A percentile compares a stretch with the other conserved stretches of the same genome.
Evolutionary conservation across 768 basidiomycete genomes (phyloP).

Genomic region (Hygrocybe punicea): DNA sequence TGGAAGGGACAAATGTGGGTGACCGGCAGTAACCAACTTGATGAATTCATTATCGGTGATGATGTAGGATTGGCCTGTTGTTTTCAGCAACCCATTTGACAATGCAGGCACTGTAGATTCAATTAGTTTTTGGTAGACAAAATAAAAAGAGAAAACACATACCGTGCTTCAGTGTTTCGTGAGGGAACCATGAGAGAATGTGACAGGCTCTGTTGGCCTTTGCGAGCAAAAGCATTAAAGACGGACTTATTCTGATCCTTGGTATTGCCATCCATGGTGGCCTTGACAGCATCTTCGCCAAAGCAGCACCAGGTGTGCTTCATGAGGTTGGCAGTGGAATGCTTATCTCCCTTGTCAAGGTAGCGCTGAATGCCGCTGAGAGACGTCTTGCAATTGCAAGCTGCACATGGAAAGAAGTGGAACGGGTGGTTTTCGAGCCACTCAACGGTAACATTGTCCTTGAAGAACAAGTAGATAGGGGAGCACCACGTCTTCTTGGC

Average conservation of each 20-base stretch:
- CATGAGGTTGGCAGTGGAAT: conserved; percentile 28
- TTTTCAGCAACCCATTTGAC: conserved; percentile 36
- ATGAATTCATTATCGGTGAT: conserved; percentile 31
- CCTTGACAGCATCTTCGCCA: neutral
- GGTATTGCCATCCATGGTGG: neutral
- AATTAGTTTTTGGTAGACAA: neutral
- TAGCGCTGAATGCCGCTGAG: conserved; percentile 9
- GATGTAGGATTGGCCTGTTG: conserved; percentile 29
- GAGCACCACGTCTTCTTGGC: conserved; percentile 26
- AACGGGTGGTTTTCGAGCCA: conserved; percentile 12
- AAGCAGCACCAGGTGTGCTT: conserved; percentile 19
- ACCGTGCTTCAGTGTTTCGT: conserved; percentile 25
- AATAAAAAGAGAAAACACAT: conserved; percentile 5
- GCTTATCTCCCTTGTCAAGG: conserved; percentile 21
- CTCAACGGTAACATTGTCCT: conserved; percentile 15
- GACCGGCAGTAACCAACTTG: conserved; percentile 32
- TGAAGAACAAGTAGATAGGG: conserved; percentile 27
- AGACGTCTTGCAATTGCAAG: conserved; percentile 13
- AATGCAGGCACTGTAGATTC: conserved; percentile 22
- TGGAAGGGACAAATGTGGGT: conserved; percentile 36
- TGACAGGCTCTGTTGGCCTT: conserved; percentile 27
- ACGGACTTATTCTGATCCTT: conserved; percentile 23
- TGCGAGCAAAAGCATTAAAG: conserved; percentile 20
- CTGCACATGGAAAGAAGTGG: conserved; percentile 25
- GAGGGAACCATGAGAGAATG: conserved; percentile 29